Conservation (phyloP, 1,284 basidiomycete species). For the Moesziomyces sp. region DNA sequence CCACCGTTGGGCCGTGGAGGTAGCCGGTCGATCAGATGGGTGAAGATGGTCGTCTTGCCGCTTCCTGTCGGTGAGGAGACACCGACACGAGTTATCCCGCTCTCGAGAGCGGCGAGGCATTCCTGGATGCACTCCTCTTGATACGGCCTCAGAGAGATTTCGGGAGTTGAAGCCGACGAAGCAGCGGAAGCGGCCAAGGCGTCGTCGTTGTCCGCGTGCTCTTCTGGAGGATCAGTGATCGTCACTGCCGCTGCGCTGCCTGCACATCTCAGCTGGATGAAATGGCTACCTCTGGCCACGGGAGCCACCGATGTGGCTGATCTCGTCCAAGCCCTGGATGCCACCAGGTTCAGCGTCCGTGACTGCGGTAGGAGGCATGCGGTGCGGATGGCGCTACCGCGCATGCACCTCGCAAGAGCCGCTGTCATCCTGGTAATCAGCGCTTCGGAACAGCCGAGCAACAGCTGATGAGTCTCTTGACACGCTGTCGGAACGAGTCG, state of each 20-base stretch:
- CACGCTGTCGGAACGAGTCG: not conserved
- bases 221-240: not conserved
- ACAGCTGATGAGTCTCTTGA: not conserved
- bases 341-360: not conserved
- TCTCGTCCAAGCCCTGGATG: not conserved
- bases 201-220: not conserved
- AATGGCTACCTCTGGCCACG: too few species aligned
- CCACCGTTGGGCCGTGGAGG: constrained; percentile 17
- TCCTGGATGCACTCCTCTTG: constrained; percentile 85
- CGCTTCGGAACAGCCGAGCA: not conserved
- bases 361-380: not conserved
- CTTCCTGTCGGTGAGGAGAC: constrained; percentile 85
- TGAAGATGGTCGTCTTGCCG: constrained; percentile 91
- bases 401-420: not conserved
- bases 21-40: constrained; percentile 55
- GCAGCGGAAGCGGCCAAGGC: not conserved
- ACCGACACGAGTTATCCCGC: constrained; percentile 80
- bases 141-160: constrained; percentile 76
- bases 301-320: too few species aligned
- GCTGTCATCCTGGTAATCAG: not conserved
- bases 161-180: not conserved
- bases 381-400: not conserved
- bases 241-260: not conserved
- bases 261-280: not conserved
- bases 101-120: constrained; percentile 78